Percentiles rank a stretch among this genome's conserved stretches.
These are phyloP conservation scores for Aspergillus pseudotamarii DNA, from an alignment of 2,329 filamentous ascomycete species.

Conservation along the genomic window DNA sequence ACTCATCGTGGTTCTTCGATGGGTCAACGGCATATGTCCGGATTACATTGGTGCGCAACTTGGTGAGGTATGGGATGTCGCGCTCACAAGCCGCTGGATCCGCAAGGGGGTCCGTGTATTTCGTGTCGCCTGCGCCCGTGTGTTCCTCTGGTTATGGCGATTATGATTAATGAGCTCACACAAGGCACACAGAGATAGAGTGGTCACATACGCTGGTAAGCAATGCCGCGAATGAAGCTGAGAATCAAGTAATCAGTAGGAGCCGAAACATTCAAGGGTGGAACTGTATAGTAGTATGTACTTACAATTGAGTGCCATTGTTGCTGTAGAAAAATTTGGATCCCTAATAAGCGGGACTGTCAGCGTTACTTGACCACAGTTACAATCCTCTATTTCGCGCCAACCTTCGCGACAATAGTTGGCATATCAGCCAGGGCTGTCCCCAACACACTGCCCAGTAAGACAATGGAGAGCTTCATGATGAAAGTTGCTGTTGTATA, in stretches of 20 bases:
- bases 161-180: conserved; percentile 16
- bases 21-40: conserved; percentile 94
- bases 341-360: not conserved
- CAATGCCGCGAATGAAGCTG: conserved; percentile 85
- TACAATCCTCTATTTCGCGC: not conserved
- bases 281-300: no score
- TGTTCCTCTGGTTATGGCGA: conserved; percentile 44
- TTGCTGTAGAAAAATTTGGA: conserved; percentile 4
- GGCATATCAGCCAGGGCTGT: not conserved
- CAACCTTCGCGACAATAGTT: not conserved
- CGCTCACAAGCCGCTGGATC: conserved; percentile 73
- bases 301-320: conserved; percentile 1
- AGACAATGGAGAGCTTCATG: not conserved
- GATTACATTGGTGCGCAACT: conserved; percentile 87
- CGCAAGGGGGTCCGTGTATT: conserved; percentile 78
- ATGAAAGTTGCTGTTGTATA: not conserved
- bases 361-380: not conserved
- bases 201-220: conserved; percentile 71
- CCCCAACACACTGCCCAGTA: not conserved
- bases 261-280: not conserved
- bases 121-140: conserved; percentile 51
- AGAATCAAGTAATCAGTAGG: not conserved
- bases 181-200: no score
- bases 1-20: conserved; percentile 72
- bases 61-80: conserved; percentile 78